Conservation (phyloP, 2,329 filamentous ascomycete species). For the Anisogramma anomala region DNA sequence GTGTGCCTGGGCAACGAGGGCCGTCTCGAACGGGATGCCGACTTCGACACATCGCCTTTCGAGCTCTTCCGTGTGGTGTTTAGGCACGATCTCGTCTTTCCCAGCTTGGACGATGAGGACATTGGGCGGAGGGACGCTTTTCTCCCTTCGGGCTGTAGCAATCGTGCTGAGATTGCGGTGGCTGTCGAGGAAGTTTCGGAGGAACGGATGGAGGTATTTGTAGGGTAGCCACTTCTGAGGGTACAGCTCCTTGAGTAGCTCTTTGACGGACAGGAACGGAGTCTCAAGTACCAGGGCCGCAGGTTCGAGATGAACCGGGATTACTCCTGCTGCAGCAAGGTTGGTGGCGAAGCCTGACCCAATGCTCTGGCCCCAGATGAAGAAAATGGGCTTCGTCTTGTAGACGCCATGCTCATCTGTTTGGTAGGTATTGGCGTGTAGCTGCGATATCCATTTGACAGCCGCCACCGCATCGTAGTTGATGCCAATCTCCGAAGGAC, state of each 20-base stretch:
- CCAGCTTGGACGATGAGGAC: constrained; percentile 44
- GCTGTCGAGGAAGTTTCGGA: constrained; percentile 52
- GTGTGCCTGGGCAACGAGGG: constrained; percentile 36
- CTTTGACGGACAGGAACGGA: constrained; percentile 58
- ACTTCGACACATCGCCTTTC: constrained; percentile 36
- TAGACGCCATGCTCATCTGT: constrained; percentile 10
- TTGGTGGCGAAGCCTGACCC: constrained; percentile 61
- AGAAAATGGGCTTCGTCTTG: constrained; percentile 28
- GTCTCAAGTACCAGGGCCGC: constrained; percentile 58
- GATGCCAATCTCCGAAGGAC: constrained; percentile 59
- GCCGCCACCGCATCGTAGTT: constrained; percentile 56
- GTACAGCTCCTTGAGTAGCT: constrained; percentile 62
- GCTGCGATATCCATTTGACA: constrained; percentile 45
- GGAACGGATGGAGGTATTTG: constrained; percentile 60
- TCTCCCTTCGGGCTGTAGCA: constrained; percentile 21
- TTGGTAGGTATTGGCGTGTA: constrained; percentile 23
- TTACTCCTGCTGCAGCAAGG: constrained; percentile 33
- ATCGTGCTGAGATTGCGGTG: constrained; percentile 38
- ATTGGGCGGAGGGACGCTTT: constrained; percentile 20
- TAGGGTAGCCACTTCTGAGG: constrained; percentile 74
- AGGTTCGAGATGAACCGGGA: constrained; percentile 29
- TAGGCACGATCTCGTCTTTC: constrained; percentile 47
- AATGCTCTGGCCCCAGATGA: constrained; percentile 70
- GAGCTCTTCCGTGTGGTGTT: constrained; percentile 35
- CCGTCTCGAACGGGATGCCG: constrained; percentile 33